Base-by-base conservation (phyloP, 1,284 basidiomycete species). In the Pseudozyma flocculosa region DNA sequence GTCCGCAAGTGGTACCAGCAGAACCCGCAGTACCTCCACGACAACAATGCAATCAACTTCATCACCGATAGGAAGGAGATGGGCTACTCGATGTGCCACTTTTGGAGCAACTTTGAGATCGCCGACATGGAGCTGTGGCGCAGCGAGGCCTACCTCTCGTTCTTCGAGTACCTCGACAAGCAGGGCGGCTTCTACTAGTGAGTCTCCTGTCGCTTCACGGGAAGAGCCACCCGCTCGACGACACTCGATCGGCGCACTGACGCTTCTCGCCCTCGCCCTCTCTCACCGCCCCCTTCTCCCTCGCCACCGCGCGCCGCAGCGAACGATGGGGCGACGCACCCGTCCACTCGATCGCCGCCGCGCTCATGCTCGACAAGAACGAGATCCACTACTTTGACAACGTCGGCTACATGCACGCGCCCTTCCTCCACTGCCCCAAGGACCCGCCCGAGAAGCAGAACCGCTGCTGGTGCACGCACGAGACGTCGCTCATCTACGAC, bases 301-400 rank as follows among this genome's bases (percentile, higher is more conserved):
- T 29, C n/a, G n/a, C 13, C 29, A 13, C 29, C 15, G 11, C 4
- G 4, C 32, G 15, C 32, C 15, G 15, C 32, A 34, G 32, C 60
- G 75, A 73, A 83, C 82, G 88, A 49, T 89, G 88, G 89, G 90
- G 90, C 48, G 90, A 92, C 73, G 90, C 91, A 14, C 90, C 79
- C 10, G 77, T 80, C 15, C 76, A 79, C 38, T 73, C 72, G n/a
- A 71, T 80, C 45, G 79, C 78, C 0, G 75, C 68, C 0, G 37
- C 46, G 10, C 32, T 76, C 29, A 50, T 77, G 52, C 45, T 74
- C 10, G 72, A 76, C 30, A 48, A 32, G 21, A 52, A 47, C 24
- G 40, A 56, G 17, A 26, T 68, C 47, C 60, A 63, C 26, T 50
- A 60, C 41, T 73, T 77, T 40, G 63, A 74, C 29, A 72, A 75